Evolutionary conservation across 2,329 filamentous ascomycete genomes (phyloP).

Genomic region (Penicillium expansum): DNA sequence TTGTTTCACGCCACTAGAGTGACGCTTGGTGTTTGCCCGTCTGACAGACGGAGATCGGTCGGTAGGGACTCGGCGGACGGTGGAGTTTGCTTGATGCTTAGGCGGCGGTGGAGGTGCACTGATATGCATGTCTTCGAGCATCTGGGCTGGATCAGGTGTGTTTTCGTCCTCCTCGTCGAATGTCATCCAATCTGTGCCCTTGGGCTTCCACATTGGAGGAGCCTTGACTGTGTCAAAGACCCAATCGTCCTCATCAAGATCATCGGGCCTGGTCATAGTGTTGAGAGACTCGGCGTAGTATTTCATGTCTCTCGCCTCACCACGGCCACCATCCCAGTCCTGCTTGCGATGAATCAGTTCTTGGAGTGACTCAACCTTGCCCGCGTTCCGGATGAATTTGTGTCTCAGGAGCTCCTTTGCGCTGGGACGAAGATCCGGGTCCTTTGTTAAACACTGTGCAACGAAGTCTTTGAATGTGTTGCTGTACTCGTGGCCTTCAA

Average conservation of each 20-base stretch:
- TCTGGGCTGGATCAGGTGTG: conserved; percentile 31
- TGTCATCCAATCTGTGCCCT: conserved; percentile 47
- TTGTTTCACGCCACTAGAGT: conserved; percentile 60
- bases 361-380: conserved; percentile 82
- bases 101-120: conserved; percentile 45
- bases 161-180: conserved; percentile 33
- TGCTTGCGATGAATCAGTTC: conserved; percentile 80
- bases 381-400: conserved; percentile 81
- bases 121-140: conserved; percentile 41
- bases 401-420: conserved; percentile 86
- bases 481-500: conserved; percentile 79
- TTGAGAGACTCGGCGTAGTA: conserved; percentile 93
- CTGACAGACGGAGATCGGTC: conserved; percentile 43
- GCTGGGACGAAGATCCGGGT: conserved; percentile 77
- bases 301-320: conserved; percentile 66
- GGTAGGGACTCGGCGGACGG: conserved; percentile 49
- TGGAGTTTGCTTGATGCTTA: conserved; percentile 59
- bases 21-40: conserved; percentile 41
- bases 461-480: conserved; percentile 94
- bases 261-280: conserved; percentile 58
- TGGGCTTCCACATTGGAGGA: conserved; percentile 58
- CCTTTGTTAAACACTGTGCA: conserved; percentile 84
- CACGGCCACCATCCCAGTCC: conserved; percentile 73
- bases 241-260: conserved; percentile 82
- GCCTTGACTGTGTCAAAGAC: conserved; percentile 90